Evolutionary conservation across 2,329 filamentous ascomycete species (phyloP).

Genomic region (Lachnellula occidentalis): DNA sequence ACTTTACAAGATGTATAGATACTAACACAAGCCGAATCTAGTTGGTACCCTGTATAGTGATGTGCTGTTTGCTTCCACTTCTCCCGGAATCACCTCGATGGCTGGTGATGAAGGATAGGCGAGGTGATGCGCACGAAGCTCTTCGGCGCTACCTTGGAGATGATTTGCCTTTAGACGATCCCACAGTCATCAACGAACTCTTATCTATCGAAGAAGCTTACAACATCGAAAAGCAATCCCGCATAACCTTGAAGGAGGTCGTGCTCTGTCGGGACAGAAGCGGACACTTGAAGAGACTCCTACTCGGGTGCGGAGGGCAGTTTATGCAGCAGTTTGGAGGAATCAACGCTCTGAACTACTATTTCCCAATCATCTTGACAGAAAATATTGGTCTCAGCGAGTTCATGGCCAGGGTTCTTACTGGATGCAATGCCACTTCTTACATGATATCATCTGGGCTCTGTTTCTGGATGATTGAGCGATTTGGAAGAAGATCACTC

Average conservation of each 20-base stretch:
- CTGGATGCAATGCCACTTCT: slow-evolving; percentile 45
- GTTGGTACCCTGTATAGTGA: slow-evolving; percentile 6
- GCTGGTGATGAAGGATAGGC: slow-evolving; percentile 21
- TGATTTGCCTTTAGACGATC: slow-evolving; percentile 37
- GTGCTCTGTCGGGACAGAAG: slow-evolving; percentile 11
- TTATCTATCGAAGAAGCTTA: slow-evolving; percentile 41
- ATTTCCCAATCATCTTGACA: slow-evolving; percentile 43
- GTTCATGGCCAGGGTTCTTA: slow-evolving; percentile 45
- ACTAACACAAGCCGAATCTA: neutral
- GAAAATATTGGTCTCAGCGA: slow-evolving; percentile 40
- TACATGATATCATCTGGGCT: slow-evolving; percentile 36
- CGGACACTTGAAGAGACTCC: slow-evolving; percentile 44
- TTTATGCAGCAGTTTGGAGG: slow-evolving; percentile 45
- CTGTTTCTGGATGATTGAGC: slow-evolving; percentile 38
- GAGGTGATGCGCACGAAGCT: slow-evolving; percentile 29
- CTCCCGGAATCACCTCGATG: slow-evolving; percentile 35
- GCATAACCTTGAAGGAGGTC: slow-evolving; percentile 15
- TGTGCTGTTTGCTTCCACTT: slow-evolving; percentile 14
- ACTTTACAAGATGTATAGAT: slow-evolving; percentile 27
- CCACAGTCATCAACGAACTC: slow-evolving; percentile 48
- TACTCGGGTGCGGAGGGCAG: slow-evolving; percentile 42
- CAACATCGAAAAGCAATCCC: slow-evolving; percentile 40
- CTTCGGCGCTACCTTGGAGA: slow-evolving; percentile 30
- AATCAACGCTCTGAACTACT: slow-evolving; percentile 38
- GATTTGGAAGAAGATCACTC: slow-evolving; percentile 60